Conservation (phyloP, 2,329 filamentous ascomycete species). For the Chrysoporthe puriensis region DNA sequence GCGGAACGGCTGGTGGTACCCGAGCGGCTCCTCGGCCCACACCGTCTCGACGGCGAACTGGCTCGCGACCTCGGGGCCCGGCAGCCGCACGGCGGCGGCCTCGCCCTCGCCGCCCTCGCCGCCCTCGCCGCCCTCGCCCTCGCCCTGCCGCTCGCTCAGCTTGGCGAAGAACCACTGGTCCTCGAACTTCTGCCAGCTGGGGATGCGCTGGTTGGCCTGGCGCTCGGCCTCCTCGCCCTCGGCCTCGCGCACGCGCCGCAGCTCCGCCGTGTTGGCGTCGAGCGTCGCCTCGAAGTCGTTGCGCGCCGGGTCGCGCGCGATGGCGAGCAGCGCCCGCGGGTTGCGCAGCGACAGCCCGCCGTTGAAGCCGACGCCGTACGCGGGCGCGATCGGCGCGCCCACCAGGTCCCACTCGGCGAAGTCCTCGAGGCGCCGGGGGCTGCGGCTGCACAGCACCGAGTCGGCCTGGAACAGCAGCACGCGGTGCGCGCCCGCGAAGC, state of each 20-base stretch:
- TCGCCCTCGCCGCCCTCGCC: too few species aligned
- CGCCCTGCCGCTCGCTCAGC: slow-evolving; percentile 24
- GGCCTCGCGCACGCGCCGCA: not conserved
- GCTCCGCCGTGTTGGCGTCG: not conserved
- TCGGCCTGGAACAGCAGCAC: slow-evolving; percentile 46
- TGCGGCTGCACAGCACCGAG: slow-evolving; percentile 42
- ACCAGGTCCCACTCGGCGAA: slow-evolving; percentile 43
- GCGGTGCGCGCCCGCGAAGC: slow-evolving; percentile 39
- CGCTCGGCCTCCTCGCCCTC: not conserved
- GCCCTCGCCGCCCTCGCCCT: slow-evolving; percentile 41
- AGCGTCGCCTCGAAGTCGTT: slow-evolving; percentile 21
- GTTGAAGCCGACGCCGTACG: slow-evolving; percentile 36
- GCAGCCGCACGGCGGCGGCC: slow-evolving; percentile 29
- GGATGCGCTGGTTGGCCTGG: not conserved
- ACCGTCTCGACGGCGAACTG: slow-evolving; percentile 35
- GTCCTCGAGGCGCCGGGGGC: slow-evolving; percentile 38
- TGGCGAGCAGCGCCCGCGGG: slow-evolving; percentile 32
- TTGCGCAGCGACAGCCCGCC: slow-evolving; percentile 40
- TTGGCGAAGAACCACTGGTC: slow-evolving; percentile 37
- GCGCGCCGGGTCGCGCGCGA: slow-evolving; percentile 26
- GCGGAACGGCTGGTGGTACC: slow-evolving; percentile 35
- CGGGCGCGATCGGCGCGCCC: slow-evolving; percentile 37
- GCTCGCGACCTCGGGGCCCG: slow-evolving; percentile 31
- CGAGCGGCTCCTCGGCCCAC: slow-evolving; percentile 34
- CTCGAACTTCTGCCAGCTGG: slow-evolving; percentile 30